Conservation (phyloP, 2,329 filamentous ascomycete species). For the Fusarium floridanum region DNA sequence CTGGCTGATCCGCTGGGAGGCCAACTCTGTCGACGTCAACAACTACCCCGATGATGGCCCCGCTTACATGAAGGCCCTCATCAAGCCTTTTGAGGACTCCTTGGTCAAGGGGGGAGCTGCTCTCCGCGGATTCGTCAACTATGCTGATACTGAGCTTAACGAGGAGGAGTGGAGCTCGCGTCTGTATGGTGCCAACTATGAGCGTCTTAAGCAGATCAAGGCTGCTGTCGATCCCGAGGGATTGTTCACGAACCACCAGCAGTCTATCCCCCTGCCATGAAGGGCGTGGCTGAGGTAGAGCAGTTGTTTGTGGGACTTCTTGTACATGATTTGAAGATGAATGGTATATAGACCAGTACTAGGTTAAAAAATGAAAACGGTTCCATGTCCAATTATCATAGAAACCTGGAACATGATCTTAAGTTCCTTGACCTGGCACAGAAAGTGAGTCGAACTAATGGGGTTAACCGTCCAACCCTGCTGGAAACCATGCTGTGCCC, state of each 20-base stretch:
- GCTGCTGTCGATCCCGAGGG: slow-evolving; percentile 35
- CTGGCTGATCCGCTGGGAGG: slow-evolving; percentile 44
- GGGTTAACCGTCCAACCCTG: too few relatives aligned
- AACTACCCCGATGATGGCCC: slow-evolving; percentile 39
- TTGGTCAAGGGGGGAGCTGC: slow-evolving; percentile 31
- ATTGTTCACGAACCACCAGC: slow-evolving; percentile 37
- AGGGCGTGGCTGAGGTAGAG: background rate
- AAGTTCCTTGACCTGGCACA: too few relatives aligned
- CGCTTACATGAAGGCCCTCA: slow-evolving; percentile 35
- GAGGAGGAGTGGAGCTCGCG: slow-evolving; percentile 43
- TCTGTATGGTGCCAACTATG: slow-evolving; percentile 39
- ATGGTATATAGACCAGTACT: background rate
- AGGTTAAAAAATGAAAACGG: background rate
- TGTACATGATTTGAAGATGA: background rate
- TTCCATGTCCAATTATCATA: background rate
- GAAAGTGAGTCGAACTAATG: too few relatives aligned
- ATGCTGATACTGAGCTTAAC: slow-evolving; percentile 42
- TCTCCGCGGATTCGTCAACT: slow-evolving; percentile 45
- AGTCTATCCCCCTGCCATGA: slow-evolving; percentile 38
- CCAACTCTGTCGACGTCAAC: slow-evolving; percentile 15
- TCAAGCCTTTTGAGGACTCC: slow-evolving; percentile 41
- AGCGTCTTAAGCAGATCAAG: slow-evolving; percentile 40
- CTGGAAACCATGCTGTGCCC: too few relatives aligned
- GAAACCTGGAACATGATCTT: too few relatives aligned
- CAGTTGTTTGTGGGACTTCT: background rate